A percentile compares a stretch with the other conserved stretches of the same genome.
Evolutionary conservation across 1,284 basidiomycete genomes (phyloP).

Genomic region (Puccinia polysora): DNA sequence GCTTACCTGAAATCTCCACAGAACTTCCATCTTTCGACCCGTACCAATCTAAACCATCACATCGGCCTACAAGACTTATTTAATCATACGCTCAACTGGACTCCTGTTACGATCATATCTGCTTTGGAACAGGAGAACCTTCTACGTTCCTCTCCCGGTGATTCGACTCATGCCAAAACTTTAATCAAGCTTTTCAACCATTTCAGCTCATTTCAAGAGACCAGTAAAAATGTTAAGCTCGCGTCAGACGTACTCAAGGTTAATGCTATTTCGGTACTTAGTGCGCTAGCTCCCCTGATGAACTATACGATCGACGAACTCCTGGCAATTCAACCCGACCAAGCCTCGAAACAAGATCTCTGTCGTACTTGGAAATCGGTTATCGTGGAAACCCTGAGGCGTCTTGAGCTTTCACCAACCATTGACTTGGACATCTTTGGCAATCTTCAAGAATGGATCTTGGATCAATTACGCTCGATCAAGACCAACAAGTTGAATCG

Average conservation of each 20-base stretch:
- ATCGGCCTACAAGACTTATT: conserved; percentile 20
- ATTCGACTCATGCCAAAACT: conserved; percentile 2
- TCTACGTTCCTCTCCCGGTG: neutral
- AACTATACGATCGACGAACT: conserved; percentile 11
- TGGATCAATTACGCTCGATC: conserved; percentile 26
- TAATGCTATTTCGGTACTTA: conserved; percentile 33
- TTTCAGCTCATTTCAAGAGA: conserved; percentile 29
- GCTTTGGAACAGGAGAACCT: neutral
- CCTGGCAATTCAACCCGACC: conserved; percentile 4
- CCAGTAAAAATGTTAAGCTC: conserved; percentile 18
- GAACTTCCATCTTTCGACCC: neutral
- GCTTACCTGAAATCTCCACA: conserved; percentile 28
- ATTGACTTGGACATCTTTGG: conserved; percentile 17
- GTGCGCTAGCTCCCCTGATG: conserved; percentile 32
- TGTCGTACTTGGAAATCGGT: conserved; percentile 15
- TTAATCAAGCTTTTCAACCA: conserved; percentile 37
- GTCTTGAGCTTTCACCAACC: conserved; percentile 9
- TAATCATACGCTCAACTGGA: conserved; percentile 18
- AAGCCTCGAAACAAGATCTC: neutral
- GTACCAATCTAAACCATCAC: neutral
- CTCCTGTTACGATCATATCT: neutral
- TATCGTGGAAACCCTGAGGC: conserved; percentile 33
- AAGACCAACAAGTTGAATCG: neutral
- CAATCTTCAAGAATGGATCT: conserved; percentile 32
- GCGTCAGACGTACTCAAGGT: conserved; percentile 20